These are phyloP conservation scores for Colletotrichum lentis DNA, from an alignment of 2,329 filamentous ascomycete genomes.

Conservation along the genomic window DNA sequence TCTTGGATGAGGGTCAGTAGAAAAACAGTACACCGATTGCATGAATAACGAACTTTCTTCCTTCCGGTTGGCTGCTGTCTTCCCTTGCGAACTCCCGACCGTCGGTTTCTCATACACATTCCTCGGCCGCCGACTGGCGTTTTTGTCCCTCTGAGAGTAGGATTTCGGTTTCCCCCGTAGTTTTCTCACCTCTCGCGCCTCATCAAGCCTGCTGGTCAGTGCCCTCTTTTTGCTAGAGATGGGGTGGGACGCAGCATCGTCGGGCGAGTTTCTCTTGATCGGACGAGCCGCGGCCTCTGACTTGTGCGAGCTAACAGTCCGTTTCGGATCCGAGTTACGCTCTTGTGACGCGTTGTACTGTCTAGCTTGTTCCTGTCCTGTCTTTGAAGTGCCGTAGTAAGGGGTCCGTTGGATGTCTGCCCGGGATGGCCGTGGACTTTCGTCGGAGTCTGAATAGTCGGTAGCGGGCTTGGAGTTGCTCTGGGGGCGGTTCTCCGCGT, in stretches of 20 bases:
- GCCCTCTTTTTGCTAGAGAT: constrained; percentile 13
- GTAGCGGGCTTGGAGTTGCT: neutral
- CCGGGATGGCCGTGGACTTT: constrained; percentile 2
- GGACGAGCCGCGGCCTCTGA: neutral
- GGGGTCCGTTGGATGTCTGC: constrained; percentile 7
- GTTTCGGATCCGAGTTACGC: neutral
- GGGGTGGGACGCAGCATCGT: neutral
- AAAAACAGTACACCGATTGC: too few relatives aligned
- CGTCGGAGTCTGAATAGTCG: constrained; percentile 9
- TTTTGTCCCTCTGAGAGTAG: constrained; percentile 1
- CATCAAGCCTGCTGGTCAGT: neutral
- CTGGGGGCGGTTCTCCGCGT: neutral
- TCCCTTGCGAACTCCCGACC: neutral
- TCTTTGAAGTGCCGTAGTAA: constrained; percentile 22
- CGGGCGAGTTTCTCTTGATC: constrained; percentile 21
- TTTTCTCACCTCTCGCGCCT: constrained; percentile 1
- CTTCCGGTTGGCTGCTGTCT: neutral
- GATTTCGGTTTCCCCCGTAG: neutral
- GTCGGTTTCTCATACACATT: neutral
- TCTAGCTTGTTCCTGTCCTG: constrained; percentile 13
- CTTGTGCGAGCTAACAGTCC: neutral
- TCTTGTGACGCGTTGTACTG: constrained; percentile 15
- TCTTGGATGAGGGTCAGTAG: constrained; percentile 14
- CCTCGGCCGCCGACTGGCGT: neutral
- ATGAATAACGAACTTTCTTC: constrained; percentile 16